Evolutionary conservation across 306 rosid genomes (phyloP).

Genomic region (Psophocarpus tetragonolobus): DNA sequence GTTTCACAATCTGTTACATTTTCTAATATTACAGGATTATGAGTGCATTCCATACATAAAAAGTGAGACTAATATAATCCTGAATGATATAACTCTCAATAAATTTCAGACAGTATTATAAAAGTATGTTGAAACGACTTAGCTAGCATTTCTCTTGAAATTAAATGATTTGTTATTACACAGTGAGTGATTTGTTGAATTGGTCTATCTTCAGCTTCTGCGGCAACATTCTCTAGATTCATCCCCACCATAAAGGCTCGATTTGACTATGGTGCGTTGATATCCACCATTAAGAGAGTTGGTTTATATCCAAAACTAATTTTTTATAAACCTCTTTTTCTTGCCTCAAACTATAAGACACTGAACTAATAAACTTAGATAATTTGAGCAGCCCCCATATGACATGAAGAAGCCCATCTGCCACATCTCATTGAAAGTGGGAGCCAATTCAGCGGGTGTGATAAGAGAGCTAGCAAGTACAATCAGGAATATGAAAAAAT

Average conservation of each 20-base stretch:
- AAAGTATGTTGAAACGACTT: too few relatives aligned
- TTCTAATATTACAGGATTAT: too few relatives aligned
- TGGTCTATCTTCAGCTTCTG: slow-evolving; percentile 52
- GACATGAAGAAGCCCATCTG: slow-evolving; percentile 41
- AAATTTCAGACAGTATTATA: too few relatives aligned
- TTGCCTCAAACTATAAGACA: too few relatives aligned
- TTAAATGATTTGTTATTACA: too few relatives aligned
- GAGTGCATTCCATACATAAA: too few relatives aligned
- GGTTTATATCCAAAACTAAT: too few relatives aligned
- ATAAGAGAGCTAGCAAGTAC: slow-evolving; percentile 47
- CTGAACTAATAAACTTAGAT: background rate
- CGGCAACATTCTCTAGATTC: slow-evolving; percentile 67
- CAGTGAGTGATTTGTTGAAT: background rate
- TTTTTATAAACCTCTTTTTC: too few relatives aligned
- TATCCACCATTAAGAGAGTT: background rate
- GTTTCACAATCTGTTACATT: too few relatives aligned
- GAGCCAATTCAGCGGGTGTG: slow-evolving; percentile 47
- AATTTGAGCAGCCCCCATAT: slow-evolving; percentile 42
- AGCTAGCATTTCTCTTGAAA: too few relatives aligned
- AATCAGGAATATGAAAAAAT: slow-evolving; percentile 54
- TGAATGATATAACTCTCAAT: too few relatives aligned
- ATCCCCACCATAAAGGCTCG: slow-evolving; percentile 60
- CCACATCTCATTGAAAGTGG: slow-evolving; percentile 35
- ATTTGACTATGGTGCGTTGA: slow-evolving; percentile 57
- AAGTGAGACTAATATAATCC: too few relatives aligned